phyloP scores from a whole-genome alignment of 2,329 filamentous ascomycete species.

The Cladobotryum mycophilum region DNA sequence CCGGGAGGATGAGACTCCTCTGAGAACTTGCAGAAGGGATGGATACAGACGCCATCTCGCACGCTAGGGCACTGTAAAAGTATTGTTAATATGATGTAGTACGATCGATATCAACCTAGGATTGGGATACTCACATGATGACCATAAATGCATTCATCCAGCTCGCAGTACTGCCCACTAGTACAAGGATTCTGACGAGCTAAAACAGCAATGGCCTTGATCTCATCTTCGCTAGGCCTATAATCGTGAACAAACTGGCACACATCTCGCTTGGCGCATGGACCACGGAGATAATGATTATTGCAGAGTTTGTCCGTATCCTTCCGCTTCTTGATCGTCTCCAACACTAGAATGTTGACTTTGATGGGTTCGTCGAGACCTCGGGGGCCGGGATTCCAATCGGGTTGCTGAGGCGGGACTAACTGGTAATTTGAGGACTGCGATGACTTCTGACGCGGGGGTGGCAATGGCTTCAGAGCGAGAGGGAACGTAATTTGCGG shows the following conservation, averaged over 20 bases:
- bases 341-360: slow-evolving; percentile 40
- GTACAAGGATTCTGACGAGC: slow-evolving; percentile 53
- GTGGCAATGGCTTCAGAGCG: slow-evolving; percentile 19
- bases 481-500: slow-evolving; percentile 37
- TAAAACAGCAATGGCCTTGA: slow-evolving; percentile 49
- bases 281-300: slow-evolving; percentile 53
- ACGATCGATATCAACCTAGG: not conserved
- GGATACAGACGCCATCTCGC: slow-evolving; percentile 43
- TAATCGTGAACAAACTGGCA: slow-evolving; percentile 55
- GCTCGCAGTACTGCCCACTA: slow-evolving; percentile 51
- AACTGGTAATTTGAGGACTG: slow-evolving; percentile 29
- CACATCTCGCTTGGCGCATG: slow-evolving; percentile 47
- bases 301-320: slow-evolving; percentile 55
- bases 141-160: slow-evolving; percentile 55
- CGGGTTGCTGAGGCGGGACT: slow-evolving; percentile 23
- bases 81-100: not conserved
- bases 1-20: slow-evolving; percentile 49
- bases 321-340: slow-evolving; percentile 50
- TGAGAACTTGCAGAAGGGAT: slow-evolving; percentile 51
- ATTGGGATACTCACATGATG: slow-evolving; percentile 45
- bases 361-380: slow-evolving; percentile 49
- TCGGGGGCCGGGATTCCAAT: slow-evolving; percentile 48
- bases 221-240: slow-evolving; percentile 46
- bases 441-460: slow-evolving; percentile 1
- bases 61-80: slow-evolving; percentile 45